Percentiles rank a stretch among this genome's conserved stretches.
Evolutionary conservation across 768 basidiomycete genomes (phyloP).

Genomic region (Tricholoma furcatifolium): DNA sequence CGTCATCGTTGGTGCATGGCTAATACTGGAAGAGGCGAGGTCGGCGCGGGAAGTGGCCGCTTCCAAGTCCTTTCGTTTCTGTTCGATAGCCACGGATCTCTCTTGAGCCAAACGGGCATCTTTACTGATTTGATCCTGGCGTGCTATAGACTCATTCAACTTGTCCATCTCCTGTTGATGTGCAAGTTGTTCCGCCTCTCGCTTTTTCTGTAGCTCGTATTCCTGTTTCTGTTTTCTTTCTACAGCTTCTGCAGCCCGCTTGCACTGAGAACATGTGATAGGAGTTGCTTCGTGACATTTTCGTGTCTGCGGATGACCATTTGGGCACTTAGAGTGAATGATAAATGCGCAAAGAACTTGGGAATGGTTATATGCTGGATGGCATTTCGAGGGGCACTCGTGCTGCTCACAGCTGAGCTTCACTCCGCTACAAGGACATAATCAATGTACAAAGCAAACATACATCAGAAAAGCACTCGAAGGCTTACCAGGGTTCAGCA

Average conservation of each 20-base stretch:
- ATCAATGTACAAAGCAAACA: background rate
- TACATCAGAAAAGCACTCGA: background rate
- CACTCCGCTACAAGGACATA: conserved; percentile 37
- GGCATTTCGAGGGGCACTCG: conserved; percentile 59
- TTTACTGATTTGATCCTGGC: conserved; percentile 28
- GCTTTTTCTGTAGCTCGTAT: conserved; percentile 38
- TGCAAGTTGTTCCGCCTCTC: conserved; percentile 41
- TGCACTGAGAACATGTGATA: conserved; percentile 43
- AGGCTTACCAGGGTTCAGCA: conserved; percentile 51
- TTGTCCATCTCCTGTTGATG: conserved; percentile 42
- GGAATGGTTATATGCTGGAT: conserved; percentile 52
- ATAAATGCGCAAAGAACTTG: conserved; percentile 46
- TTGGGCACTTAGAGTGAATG: conserved; percentile 38
- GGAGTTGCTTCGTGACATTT: conserved; percentile 41
- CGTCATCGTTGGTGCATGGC: too few relatives aligned
- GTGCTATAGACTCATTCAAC: conserved; percentile 40
- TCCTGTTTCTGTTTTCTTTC: conserved; percentile 41
- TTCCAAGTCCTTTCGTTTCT: conserved; percentile 47
- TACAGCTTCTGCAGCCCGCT: conserved; percentile 38
- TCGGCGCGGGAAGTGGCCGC: conserved; percentile 19
- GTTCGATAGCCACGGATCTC: conserved; percentile 31
- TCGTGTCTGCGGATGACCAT: conserved; percentile 41
- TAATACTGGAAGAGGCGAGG: too few relatives aligned
- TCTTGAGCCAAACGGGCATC: conserved; percentile 38
- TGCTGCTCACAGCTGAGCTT: conserved; percentile 52